These are phyloP conservation scores for Xylaria longipes DNA, from an alignment of 495 filamentous ascomycete genomes.

Conservation along the genomic window DNA sequence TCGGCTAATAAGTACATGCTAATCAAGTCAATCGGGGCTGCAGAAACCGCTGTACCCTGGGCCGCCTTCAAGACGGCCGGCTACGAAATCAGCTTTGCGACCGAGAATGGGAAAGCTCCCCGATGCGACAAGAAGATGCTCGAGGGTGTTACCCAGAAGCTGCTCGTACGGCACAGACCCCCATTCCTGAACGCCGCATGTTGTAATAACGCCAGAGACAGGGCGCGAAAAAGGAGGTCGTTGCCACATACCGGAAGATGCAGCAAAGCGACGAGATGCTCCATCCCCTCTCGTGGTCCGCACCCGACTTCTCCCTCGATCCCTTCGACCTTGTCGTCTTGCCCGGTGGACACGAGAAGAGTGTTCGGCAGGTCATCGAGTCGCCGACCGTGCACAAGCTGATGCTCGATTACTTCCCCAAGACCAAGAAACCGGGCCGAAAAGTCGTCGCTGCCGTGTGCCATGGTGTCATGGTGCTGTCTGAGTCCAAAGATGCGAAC, in stretches of 20 bases:
- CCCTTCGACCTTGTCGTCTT: conserved; percentile 58
- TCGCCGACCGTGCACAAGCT: conserved; percentile 55
- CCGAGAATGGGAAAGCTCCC: conserved; percentile 55
- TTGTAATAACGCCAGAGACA: conserved; percentile 33
- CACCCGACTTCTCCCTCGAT: conserved; percentile 52
- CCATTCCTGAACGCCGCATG: neutral
- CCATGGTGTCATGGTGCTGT: conserved; percentile 61
- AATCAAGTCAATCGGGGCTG: neutral
- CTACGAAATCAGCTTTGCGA: conserved; percentile 58
- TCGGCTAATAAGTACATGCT: neutral
- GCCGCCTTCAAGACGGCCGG: conserved; percentile 56
- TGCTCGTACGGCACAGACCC: conserved; percentile 49
- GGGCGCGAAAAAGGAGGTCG: conserved; percentile 54
- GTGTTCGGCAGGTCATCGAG: conserved; percentile 59
- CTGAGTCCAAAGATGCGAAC: conserved; percentile 47
- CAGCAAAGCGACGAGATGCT: conserved; percentile 48
- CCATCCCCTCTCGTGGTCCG: conserved; percentile 54
- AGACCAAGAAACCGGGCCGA: conserved; percentile 51
- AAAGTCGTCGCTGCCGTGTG: conserved; percentile 59
- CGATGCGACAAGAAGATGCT: conserved; percentile 61
- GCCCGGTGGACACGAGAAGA: conserved; percentile 62
- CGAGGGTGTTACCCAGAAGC: conserved; percentile 57
- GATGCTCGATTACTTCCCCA: conserved; percentile 56
- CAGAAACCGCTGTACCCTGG: conserved; percentile 62
- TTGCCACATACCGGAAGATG: conserved; percentile 54